Evolutionary conservation across 306 rosid species (phyloP).

Genomic region (Cicer cuneatum): DNA sequence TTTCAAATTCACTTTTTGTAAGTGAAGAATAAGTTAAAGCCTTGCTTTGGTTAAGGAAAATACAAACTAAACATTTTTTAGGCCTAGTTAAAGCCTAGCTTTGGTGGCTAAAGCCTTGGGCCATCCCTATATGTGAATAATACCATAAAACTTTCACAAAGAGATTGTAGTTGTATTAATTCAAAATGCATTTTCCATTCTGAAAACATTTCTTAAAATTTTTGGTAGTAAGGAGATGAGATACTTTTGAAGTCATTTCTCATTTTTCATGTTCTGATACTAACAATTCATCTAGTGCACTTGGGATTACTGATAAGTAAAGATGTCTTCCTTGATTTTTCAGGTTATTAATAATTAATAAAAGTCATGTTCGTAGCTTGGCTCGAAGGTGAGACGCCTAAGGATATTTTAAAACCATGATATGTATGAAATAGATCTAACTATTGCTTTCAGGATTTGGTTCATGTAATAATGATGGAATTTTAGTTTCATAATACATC

Average conservation of each 20-base stretch:
- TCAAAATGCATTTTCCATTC: not conserved
- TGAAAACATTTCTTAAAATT: not conserved
- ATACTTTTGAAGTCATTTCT: not conserved
- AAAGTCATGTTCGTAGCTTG: slow-evolving; percentile 15
- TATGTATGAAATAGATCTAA: slow-evolving; percentile 46
- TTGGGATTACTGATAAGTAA: not conserved
- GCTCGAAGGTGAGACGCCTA: slow-evolving; percentile 35
- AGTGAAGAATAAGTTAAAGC: not conserved
- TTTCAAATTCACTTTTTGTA: slow-evolving; percentile 10
- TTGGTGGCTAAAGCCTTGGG: not conserved
- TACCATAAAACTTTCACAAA: not conserved
- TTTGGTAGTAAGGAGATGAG: not conserved
- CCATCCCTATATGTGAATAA: not conserved
- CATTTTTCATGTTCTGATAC: not conserved
- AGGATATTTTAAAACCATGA: slow-evolving; percentile 11
- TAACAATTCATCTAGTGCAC: slow-evolving; percentile 9
- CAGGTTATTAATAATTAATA: slow-evolving; percentile 43
- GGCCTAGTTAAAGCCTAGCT: not conserved
- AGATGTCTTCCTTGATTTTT: slow-evolving; percentile 18
- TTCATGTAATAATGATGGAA: slow-evolving; percentile 6
- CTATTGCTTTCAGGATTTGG: slow-evolving; percentile 24
- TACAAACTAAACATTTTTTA: not conserved
- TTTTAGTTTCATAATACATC: slow-evolving; percentile 38
- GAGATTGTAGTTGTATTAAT: not conserved
- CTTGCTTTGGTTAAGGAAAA: not conserved